These are phyloP conservation scores for Fusarium setosum DNA, from an alignment of 2,329 filamentous ascomycete species.

Conservation along the genomic window DNA sequence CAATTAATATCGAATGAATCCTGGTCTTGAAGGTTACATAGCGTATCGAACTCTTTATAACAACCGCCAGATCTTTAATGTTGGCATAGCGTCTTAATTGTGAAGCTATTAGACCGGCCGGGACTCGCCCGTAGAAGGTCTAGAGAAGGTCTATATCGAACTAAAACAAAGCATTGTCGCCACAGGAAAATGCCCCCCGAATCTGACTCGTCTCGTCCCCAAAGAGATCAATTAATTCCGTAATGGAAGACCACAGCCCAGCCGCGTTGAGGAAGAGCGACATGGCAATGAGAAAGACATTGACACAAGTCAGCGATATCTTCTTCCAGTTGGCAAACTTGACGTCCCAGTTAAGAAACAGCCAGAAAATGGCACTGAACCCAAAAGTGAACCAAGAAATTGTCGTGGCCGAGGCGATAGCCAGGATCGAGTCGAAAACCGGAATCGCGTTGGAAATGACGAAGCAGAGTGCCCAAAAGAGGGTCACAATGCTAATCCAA, in stretches of 20 bases:
- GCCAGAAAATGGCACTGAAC: conserved; percentile 43
- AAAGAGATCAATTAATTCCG: conserved; percentile 42
- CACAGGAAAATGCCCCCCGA: conserved; percentile 43
- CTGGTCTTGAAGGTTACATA: too few relatives aligned
- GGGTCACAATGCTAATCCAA: conserved; percentile 42
- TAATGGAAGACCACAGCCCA: conserved; percentile 46
- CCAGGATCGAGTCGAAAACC: conserved; percentile 45
- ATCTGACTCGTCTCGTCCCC: conserved; percentile 30
- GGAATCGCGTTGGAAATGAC: conserved; percentile 44
- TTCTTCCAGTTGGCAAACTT: conserved; percentile 40
- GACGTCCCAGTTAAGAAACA: conserved; percentile 44
- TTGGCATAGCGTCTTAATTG: too few relatives aligned
- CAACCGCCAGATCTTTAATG: too few relatives aligned
- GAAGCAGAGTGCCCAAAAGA: conserved; percentile 43
- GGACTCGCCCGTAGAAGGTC: too few relatives aligned
- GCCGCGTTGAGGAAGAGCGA: conserved; percentile 46
- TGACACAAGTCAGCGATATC: conserved; percentile 40
- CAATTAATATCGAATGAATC: too few relatives aligned
- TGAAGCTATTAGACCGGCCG: too few relatives aligned
- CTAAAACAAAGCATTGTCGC: conserved; percentile 45
- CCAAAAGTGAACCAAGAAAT: conserved; percentile 46
- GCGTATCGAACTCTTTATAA: too few relatives aligned
- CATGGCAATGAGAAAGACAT: conserved; percentile 41
- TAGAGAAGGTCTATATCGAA: too few relatives aligned
- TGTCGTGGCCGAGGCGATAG: conserved; percentile 30